Evolutionary conservation across 2,329 filamentous ascomycete species (phyloP).

Genomic region (Bipolaris sorokiniana): DNA sequence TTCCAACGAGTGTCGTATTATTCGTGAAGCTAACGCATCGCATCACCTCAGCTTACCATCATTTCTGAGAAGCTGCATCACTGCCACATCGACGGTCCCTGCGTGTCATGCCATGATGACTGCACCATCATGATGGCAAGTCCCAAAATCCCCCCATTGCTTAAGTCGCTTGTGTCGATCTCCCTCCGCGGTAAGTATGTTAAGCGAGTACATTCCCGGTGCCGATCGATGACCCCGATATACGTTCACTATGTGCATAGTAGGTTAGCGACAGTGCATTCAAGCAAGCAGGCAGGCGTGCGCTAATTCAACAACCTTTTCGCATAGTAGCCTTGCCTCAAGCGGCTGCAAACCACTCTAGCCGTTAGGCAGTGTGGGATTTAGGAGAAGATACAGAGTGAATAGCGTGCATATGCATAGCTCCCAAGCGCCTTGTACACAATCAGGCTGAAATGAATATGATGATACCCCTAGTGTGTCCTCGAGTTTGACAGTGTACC

Average conservation of each 20-base stretch:
- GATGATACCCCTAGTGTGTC: not conserved
- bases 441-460: constrained; percentile 1
- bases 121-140: constrained; percentile 1
- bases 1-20: not conserved
- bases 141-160: not conserved
- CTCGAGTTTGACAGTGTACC: constrained; percentile 3
- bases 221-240: not conserved
- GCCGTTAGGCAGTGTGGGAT: not conserved
- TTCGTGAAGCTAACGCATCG: not conserved
- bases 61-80: not conserved
- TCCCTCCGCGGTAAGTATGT: not conserved
- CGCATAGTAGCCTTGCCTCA: not conserved
- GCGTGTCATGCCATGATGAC: constrained; percentile 2
- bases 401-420: not conserved
- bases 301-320: not conserved
- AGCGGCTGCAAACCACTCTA: not conserved
- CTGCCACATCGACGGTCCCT: not conserved
- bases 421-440: not conserved
- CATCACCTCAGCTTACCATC: constrained; percentile 1
- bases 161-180: constrained; percentile 4
- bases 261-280: not conserved
- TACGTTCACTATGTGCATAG: not conserved
- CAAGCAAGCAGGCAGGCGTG: not conserved
- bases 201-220: not conserved
- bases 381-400: not conserved